Percentiles rank a stretch among this genome's conserved stretches.
phyloP scores from a whole-genome alignment of 108 stramenopile genomes.

The Stephanodiscus minutulus region DNA sequence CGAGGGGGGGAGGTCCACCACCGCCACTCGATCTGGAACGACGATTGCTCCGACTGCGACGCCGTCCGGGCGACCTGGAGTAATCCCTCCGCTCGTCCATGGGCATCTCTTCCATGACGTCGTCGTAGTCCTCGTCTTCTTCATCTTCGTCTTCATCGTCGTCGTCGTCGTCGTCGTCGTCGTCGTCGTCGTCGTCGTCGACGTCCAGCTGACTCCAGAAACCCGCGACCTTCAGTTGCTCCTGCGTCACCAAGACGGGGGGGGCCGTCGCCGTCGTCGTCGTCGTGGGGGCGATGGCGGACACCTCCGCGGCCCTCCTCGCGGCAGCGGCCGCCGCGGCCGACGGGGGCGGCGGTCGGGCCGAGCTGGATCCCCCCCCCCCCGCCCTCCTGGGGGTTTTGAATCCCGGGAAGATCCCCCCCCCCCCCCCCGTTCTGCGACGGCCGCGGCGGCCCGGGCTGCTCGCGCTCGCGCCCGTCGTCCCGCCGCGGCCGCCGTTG shows the following conservation, averaged over 20 bases:
- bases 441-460: too few relatives aligned
- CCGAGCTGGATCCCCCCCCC: not conserved
- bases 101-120: conserved; percentile 24
- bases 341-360: not conserved
- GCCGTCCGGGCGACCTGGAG: not conserved
- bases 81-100: conserved; percentile 25
- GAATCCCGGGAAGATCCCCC: not conserved
- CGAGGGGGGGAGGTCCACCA: not conserved
- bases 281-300: not conserved
- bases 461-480: too few relatives aligned
- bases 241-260: not conserved
- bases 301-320: too few relatives aligned
- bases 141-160: not conserved
- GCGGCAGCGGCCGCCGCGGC: conserved; percentile 5
- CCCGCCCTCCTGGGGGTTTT: not conserved
- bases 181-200: conserved; percentile 10
- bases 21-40: not conserved
- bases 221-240: conserved; percentile 38
- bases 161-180: conserved; percentile 5
- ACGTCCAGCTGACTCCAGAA: conserved; percentile 50
- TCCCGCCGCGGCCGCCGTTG: too few relatives aligned
- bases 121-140: conserved; percentile 3
- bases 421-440: too few relatives aligned
- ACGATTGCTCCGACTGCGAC: too few relatives aligned
- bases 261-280: not conserved